Base-by-base conservation (phyloP, 164 flowering plant species). In the Nymphaea colorata region DNA sequence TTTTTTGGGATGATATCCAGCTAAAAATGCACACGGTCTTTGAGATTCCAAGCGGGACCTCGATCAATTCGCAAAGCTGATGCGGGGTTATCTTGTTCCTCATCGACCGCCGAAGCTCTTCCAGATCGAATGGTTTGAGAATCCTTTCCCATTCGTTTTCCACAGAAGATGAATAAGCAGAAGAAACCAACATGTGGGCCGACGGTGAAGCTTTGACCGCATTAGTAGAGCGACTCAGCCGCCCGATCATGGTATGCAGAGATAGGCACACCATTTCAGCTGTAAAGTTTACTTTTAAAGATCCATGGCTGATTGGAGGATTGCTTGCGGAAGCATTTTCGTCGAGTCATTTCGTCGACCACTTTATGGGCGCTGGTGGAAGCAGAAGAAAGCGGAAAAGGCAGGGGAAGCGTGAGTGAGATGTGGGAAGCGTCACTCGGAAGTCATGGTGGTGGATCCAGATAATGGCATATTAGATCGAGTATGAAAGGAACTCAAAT, bases 141-240 rank as follows among this genome's bases (percentile, higher is more conserved):
- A 91, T 71, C 63, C 69, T 83, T 69, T 86, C 98, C 96, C 97
- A 93, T 45, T 89, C 91, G 67, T 75, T 91, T 75, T 80, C 89
- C 14, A 55, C 74, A 41, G 57, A 51, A 10, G 57, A 51, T 51
- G 57, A 8, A 8, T 15, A 51, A 51, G 14, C 57, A 51, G 57
- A 10, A 51, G 57, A 51, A 51, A 51, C 57, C 57, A 51, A 51
- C 14, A 10, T 5, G 5, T 51, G 57, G 14, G 57, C 14, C 57
- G 57, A 51, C 57, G 57, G 57, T 3, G 14, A 51, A 51, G 14
- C 57, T 51, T 15, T 51, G 57, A 51, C 57, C 57, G 14, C 57
- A 51, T 51, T 8, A 2, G 14, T 5, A 15, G 57, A 51, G 8
- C 57, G 57, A 51, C 14, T 51, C 57, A 51, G 14, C 14, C 57